Evolutionary conservation across 768 basidiomycete genomes (phyloP), one percentile per base, ranked within the genome.

Genomic region (Melanogaster broomeanus): DNA sequence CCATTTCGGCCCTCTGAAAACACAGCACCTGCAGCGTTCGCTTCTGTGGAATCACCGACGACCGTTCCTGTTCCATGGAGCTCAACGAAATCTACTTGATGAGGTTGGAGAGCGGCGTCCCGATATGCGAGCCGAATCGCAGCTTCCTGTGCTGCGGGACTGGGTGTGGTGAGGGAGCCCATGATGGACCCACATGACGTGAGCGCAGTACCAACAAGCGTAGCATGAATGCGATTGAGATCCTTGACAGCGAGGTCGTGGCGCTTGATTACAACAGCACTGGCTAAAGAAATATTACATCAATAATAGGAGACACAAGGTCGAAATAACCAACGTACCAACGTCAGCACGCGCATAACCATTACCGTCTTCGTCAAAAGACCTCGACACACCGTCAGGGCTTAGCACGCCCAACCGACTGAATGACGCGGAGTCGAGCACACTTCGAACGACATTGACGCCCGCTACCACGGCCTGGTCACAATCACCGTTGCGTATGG

Each of bases 51-150:
- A 56, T 79, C 77, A 0, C 77, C 77, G 33, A 56, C 65, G 6
- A 71, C 66, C 8, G 77, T 77, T 64, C 76, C 76, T 34, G 77
- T 78, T 9, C 73, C 75, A 54, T 79, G 77, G 12, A 74, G 56
- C 56, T 78, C 77, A 10, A 78, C 64, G 55, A 68, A 78, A 58
- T 77, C 76, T 16, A 72, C 73, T 27, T 77, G 73, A 1, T 49
- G 51, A 2, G 75, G 75, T 16, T 44, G 46, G 22, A 66, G 61
- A 1, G 63, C 60, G 4, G 70, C 67, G 6, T 61, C 55, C 13
- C 57, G 37, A 55, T 67, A 79, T 2, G 75, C 76, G 18, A 59
- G 58, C 2, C 45, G 52, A 68, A 77, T 77, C 3, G 73, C 72
- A 24, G 68, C 61, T 18, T 57, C 62, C 48, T 76, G 76, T 6